Evolutionary conservation across 2,329 filamentous ascomycete species (phyloP).

Genomic region (Aspergillus sp.): DNA sequence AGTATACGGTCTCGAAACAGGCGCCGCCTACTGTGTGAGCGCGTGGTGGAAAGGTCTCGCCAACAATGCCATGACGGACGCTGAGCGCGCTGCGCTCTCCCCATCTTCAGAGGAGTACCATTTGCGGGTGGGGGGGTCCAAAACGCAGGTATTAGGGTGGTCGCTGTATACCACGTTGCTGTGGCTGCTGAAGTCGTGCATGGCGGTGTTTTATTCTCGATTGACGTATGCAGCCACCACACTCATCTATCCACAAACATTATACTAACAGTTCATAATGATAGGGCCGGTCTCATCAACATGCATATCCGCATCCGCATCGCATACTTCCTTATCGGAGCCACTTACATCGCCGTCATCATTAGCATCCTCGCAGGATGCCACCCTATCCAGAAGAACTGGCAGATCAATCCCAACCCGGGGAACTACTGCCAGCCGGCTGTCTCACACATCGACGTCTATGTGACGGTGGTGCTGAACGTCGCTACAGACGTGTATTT

Average conservation of each 20-base stretch:
- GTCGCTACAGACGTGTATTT: constrained; percentile 61
- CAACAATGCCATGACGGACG: constrained; percentile 60
- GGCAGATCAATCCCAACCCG: constrained; percentile 62
- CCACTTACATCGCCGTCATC: constrained; percentile 54
- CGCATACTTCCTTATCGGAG: constrained; percentile 53
- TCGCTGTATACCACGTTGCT: constrained; percentile 55
- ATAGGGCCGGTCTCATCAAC: constrained; percentile 42
- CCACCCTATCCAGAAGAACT: constrained; percentile 56
- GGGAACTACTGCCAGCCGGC: constrained; percentile 55
- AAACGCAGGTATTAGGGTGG: constrained; percentile 58
- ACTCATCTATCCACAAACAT: background rate
- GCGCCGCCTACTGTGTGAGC: constrained; percentile 53
- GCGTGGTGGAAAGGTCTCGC: constrained; percentile 54
- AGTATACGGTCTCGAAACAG: constrained; percentile 55
- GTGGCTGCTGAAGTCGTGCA: constrained; percentile 57
- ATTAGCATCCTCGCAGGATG: constrained; percentile 57
- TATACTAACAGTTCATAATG: background rate
- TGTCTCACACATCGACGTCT: constrained; percentile 54
- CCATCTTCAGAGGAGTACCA: constrained; percentile 50
- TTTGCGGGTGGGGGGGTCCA: constrained; percentile 55
- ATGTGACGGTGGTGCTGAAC: constrained; percentile 56
- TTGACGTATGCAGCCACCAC: constrained; percentile 46
- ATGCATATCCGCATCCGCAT: constrained; percentile 52
- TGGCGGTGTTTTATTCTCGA: constrained; percentile 59
- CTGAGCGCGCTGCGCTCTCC: constrained; percentile 50